Evolutionary conservation across 345 rosid species (phyloP).

Genomic region (Corchorus olitorius): DNA sequence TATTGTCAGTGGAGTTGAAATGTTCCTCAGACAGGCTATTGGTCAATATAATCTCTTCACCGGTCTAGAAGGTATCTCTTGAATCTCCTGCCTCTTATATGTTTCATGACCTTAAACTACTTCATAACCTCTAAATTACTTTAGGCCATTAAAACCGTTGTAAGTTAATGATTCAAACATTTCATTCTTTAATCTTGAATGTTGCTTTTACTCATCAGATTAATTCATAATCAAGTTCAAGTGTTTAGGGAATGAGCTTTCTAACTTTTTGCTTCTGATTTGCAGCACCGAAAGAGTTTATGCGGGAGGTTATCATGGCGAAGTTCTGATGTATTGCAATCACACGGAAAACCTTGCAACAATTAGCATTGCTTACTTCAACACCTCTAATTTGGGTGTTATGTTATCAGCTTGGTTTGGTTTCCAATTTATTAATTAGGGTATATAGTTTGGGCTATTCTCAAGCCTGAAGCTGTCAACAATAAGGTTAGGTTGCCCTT

Average conservation of each 20-base stretch:
- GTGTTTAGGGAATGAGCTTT: background rate
- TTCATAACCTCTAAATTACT: background rate
- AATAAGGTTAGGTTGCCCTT: no score
- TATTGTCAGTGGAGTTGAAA: conserved; percentile 60
- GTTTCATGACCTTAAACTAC: background rate
- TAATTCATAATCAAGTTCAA: background rate
- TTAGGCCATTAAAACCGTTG: background rate
- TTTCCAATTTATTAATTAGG: no score
- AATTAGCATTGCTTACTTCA: background rate
- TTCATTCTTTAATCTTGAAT: no score
- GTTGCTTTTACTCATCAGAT: background rate
- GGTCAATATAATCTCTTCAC: conserved; percentile 65
- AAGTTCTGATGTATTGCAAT: conserved; percentile 40
- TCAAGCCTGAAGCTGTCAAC: no score
- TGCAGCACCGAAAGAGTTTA: conserved; percentile 54
- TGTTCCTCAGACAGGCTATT: conserved; percentile 67
- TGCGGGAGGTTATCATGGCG: conserved; percentile 45
- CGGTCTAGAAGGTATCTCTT: conserved; percentile 39
- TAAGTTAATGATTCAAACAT: background rate
- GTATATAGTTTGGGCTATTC: no score
- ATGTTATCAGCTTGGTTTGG: background rate
- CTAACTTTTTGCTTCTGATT: conserved; percentile 8
- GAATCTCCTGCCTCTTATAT: background rate
- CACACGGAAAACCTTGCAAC: background rate
- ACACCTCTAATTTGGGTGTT: background rate